Base-by-base conservation (phyloP, 495 filamentous ascomycete genomes). In the Annulohypoxylon bovei region DNA sequence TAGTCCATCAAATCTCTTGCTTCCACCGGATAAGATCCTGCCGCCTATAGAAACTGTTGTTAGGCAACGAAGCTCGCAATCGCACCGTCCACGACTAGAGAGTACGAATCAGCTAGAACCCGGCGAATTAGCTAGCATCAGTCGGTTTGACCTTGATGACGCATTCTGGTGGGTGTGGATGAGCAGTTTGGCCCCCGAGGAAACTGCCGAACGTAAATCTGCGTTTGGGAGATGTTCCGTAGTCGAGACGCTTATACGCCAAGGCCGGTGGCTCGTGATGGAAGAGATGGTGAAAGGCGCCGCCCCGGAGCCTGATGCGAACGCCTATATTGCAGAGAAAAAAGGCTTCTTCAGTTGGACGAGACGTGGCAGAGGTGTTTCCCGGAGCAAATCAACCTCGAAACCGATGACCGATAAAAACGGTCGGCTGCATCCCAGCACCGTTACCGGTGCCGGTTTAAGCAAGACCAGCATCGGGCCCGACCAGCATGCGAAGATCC, bases 151-250 rank as follows among this genome's bases (percentile, higher is more conserved):
- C 65, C 82, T 98, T 9, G 95, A 99, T 74, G 95, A 98, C 76
- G 90, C 94, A 0, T 99, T 99, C 78, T 99, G 96, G 96, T 99
- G 95, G 95, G 95, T 98, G 23, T 99, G 95, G 95, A 98, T 98
- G 85, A 95, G 88, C 72, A 98, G 95, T 83, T 80, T 99, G 76
- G 95, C 94, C 1, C 91, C 88, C 6, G 95, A 99, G 72, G 95
- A 99, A 78, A 89, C 93, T 1, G 78, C 87, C 0, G 83, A 89
- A 30, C 88, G 95, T 61, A 99, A 99, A 78, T 90, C 94, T 3
- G 92, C 93, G 16, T 99, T 99, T 79, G 96, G 95, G 12, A 87
- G 96, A 67, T 98, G 96, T 75, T 93, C 95, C 18, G 84, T 99
- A 14, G 83, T 98, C 16, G 95, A 99, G 76, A 99, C 95, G 0